Conservation (phyloP, 306 rosid species). For the Vigna trinervia region DNA sequence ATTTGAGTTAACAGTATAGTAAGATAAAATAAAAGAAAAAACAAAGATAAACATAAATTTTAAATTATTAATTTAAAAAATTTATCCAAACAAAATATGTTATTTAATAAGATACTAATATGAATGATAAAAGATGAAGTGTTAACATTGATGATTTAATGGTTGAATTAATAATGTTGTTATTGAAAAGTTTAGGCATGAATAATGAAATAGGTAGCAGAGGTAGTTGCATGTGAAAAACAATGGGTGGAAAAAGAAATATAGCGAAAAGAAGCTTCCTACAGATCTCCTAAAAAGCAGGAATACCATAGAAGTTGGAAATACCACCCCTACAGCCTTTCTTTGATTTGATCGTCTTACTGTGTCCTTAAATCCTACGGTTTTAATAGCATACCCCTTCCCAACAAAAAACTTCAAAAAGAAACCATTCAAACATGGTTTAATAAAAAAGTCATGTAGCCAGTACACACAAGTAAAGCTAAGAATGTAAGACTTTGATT, state of each 20-base stretch:
- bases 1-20: too few relatives aligned
- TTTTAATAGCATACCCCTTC: not conserved
- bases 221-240: not conserved
- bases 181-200: too few relatives aligned
- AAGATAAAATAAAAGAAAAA: too few relatives aligned
- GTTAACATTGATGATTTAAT: too few relatives aligned
- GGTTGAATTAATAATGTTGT: too few relatives aligned
- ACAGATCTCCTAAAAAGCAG: conserved; percentile 30
- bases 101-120: too few relatives aligned
- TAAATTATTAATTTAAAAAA: too few relatives aligned
- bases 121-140: too few relatives aligned
- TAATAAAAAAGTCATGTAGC: conserved; percentile 24
- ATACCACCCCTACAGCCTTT: not conserved
- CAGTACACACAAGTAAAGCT: conserved; percentile 44
- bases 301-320: not conserved
- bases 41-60: too few relatives aligned
- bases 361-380: not conserved
- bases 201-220: not conserved
- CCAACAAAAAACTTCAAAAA: not conserved
- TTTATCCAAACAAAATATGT: too few relatives aligned
- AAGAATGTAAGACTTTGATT: conserved; percentile 35
- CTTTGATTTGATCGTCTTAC: conserved; percentile 27
- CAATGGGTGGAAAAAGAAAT: not conserved
- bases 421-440: conserved; percentile 40
- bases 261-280: conserved; percentile 33